Percentiles rank a stretch among this genome's conserved stretches.
These are phyloP conservation scores for Tuber microsphaerosporum DNA, from an alignment of 495 filamentous ascomycete genomes.

Conservation along the genomic window DNA sequence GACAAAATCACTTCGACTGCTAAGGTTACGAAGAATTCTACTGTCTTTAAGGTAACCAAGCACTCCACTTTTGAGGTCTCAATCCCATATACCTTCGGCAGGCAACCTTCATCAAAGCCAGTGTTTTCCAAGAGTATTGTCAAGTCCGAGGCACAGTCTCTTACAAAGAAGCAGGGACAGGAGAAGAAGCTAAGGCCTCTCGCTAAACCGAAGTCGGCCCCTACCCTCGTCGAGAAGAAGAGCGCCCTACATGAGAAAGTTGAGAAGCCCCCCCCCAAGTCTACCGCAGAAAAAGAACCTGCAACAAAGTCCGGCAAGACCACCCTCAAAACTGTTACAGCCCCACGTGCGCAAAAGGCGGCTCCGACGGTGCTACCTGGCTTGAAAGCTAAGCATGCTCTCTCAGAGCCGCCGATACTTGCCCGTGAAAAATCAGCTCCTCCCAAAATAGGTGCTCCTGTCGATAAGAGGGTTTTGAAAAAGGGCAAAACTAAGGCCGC, in stretches of 20 bases:
- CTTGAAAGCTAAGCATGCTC: not conserved
- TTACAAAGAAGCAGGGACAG: not conserved
- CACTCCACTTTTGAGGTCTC: constrained; percentile 1
- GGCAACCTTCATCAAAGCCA: not conserved
- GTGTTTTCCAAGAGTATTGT: not conserved
- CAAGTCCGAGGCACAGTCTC: not conserved
- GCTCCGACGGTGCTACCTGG: not conserved
- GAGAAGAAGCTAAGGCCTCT: not conserved
- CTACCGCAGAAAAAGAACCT: not conserved
- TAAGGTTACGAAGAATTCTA: constrained; percentile 14
- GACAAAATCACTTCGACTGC: constrained; percentile 16
- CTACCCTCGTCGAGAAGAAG: not conserved
- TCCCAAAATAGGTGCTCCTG: not conserved
- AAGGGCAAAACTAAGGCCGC: not conserved
- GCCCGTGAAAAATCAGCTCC: not conserved
- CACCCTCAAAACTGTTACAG: not conserved
- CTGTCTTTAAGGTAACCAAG: constrained; percentile 13
- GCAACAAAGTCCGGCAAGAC: not conserved
- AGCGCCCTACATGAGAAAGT: not conserved
- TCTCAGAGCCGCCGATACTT: not conserved
- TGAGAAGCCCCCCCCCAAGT: not conserved
- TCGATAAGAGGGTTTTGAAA: not conserved
- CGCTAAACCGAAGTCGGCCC: not conserved
- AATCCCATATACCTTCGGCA: not conserved
- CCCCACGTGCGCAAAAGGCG: not conserved